Base-by-base conservation (phyloP, 306 rosid genomes). In the Lagenaria siceraria region DNA sequence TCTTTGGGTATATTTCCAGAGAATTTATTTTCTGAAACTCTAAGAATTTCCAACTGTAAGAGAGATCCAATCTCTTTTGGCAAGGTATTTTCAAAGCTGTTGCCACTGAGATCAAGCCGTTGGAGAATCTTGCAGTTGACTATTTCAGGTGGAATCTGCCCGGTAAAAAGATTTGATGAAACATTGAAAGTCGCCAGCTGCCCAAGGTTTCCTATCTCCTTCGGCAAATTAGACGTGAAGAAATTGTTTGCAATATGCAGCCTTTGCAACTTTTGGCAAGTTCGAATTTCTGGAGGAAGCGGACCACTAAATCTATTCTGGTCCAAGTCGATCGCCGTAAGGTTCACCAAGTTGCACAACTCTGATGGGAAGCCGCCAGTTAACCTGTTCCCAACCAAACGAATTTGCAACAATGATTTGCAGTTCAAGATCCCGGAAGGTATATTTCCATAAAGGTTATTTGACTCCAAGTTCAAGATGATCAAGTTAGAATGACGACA, bases 261-360 rank as follows among this genome's bases (percentile, higher is more conserved):
- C 89, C 98, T 89, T 75, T 92, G 99, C 88, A 96, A 84, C 82
- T 81, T 88, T 52, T 63, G 83, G 91, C 98, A 96, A 80, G 72
- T 81, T 18, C 81, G 80, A 62, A 96, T 83, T 55, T 81, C 89
- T 25, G 87, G 86, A 84, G 99, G 87, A 80, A 96, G 85, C 17
- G 89, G 84, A 72, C 99, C 99, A 46, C 80, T 85, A 83, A 96
- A 96, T 80, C 74, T 86, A 87, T 96, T 96, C 78, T 83, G 88
- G 24, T 78, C 91, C 90, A 96, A 87, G 48, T 88, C 96, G 73
- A 96, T 80, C 40, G 93, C 88, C 10, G 91, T 86, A 11, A 92
- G 78, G 82, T 89, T 90, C 80, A 62, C 85, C 83, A 89, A 84
- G 74, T 85, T 89, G 79, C 99, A 96, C 79, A 96, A 51, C 48